phyloP scores from a whole-genome alignment of 257 asterid species.

The Schizonepeta tenuifolia region DNA sequence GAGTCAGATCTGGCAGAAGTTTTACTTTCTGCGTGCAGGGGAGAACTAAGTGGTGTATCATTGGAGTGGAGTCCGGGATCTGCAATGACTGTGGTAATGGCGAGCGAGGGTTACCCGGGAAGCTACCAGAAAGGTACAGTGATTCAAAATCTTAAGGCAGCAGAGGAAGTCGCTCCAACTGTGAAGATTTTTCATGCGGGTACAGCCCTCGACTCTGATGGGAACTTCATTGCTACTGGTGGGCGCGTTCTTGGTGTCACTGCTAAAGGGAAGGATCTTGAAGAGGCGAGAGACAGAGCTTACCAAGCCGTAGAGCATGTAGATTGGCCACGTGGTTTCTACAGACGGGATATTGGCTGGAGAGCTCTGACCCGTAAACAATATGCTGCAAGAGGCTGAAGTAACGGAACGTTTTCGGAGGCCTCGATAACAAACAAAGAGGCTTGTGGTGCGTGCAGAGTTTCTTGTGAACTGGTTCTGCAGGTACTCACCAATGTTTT shows the following conservation, averaged over 20 bases:
- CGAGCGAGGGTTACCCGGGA: slow-evolving; percentile 96
- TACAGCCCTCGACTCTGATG: slow-evolving; percentile 62
- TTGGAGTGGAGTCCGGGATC: slow-evolving; percentile 86
- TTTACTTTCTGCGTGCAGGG: slow-evolving; percentile 80
- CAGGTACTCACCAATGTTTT: no score
- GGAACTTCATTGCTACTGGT: slow-evolving; percentile 76
- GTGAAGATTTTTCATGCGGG: slow-evolving; percentile 91
- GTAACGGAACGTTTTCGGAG: not conserved
- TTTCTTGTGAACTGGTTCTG: not conserved
- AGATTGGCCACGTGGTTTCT: slow-evolving; percentile 77
- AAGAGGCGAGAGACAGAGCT: slow-evolving; percentile 81
- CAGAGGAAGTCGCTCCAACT: slow-evolving; percentile 63
- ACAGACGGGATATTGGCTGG: slow-evolving; percentile 90
- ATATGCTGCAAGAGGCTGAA: not conserved
- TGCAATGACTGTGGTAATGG: slow-evolving; percentile 97
- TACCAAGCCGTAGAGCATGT: slow-evolving; percentile 75
- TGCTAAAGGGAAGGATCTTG: slow-evolving; percentile 74
- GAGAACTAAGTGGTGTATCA: slow-evolving; percentile 60
- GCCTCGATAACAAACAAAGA: not conserved
- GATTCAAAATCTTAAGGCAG: slow-evolving; percentile 74
- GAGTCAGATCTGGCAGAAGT: slow-evolving; percentile 84
- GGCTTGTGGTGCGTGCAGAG: not conserved
- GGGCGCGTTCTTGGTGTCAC: slow-evolving; percentile 96
- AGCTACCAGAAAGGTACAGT: slow-evolving; percentile 70
- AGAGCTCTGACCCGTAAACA: slow-evolving; percentile 62